Evolutionary conservation across 345 rosid genomes (phyloP).

Genomic region (Lumnitzera littorea): DNA sequence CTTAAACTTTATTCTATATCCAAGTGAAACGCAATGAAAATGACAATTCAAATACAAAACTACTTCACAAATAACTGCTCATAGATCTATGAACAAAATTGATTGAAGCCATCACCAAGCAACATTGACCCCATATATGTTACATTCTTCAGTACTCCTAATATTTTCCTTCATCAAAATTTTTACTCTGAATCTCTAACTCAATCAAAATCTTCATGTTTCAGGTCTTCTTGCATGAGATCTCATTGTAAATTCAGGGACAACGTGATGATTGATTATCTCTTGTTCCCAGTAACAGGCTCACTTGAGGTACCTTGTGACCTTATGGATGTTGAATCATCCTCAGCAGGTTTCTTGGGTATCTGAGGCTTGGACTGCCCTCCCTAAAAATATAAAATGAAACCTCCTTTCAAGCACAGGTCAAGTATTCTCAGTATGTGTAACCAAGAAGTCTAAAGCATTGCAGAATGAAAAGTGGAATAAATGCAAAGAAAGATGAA

Average conservation of each 20-base stretch:
- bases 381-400: conserved; percentile 23
- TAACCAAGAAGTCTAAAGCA: conserved; percentile 7
- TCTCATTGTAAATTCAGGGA: background rate
- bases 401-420: conserved; percentile 1
- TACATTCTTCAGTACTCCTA: no score
- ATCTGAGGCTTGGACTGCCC: conserved; percentile 35
- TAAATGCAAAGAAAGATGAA: no score
- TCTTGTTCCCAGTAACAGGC: conserved; percentile 18
- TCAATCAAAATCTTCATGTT: background rate
- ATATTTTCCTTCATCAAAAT: no score
- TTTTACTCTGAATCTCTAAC: no score
- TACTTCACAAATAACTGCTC: no score
- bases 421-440: background rate
- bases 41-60: no score
- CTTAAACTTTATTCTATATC: no score
- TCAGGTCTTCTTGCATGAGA: background rate
- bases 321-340: conserved; percentile 29
- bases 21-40: no score
- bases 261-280: conserved; percentile 1
- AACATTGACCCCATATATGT: no score
- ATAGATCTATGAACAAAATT: no score
- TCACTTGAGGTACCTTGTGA: conserved; percentile 19
- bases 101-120: no score
- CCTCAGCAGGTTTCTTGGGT: conserved; percentile 34
- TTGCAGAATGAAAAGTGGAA: no score